Evolutionary conservation across 148 eudicot species (phyloP).

Genomic region (Heliamphora exappendiculata): DNA sequence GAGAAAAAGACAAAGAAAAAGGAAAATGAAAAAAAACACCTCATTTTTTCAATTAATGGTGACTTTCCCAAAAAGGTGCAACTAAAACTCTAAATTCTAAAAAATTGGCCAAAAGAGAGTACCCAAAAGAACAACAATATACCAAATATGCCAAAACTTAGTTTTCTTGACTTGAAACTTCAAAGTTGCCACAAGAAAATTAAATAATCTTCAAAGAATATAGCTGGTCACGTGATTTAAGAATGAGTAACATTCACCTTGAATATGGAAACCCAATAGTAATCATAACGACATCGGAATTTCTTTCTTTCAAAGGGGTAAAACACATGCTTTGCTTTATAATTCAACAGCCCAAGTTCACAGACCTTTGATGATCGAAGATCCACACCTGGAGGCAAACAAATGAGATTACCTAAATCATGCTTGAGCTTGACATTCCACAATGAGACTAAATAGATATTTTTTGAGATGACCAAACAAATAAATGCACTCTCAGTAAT

Average conservation of each 20-base stretch:
- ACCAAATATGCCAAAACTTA: background rate
- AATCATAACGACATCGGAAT: constrained; percentile 92
- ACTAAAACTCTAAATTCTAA: background rate
- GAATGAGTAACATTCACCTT: no score
- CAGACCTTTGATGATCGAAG: constrained; percentile 84
- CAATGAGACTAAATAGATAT: background rate
- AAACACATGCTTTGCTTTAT: constrained; percentile 87
- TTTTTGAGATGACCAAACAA: background rate
- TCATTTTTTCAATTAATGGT: no score
- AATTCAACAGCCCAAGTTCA: constrained; percentile 88
- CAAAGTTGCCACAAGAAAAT: background rate
- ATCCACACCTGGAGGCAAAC: constrained; percentile 76
- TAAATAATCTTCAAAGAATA: constrained; percentile 1
- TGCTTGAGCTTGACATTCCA: constrained; percentile 6
- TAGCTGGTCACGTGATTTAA: no score
- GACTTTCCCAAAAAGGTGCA: background rate
- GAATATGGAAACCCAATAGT: constrained; percentile 96
- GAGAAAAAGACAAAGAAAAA: no score
- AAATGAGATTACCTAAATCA: background rate
- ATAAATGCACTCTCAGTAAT: background rate
- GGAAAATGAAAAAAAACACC: no score
- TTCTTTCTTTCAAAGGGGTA: constrained; percentile 73
- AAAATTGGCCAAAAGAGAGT: background rate
- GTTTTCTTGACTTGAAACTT: background rate
- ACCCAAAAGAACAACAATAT: background rate